Evolutionary conservation across 2,329 filamentous ascomycete species (phyloP).

Genomic region (Exophiala xenobiotica): DNA sequence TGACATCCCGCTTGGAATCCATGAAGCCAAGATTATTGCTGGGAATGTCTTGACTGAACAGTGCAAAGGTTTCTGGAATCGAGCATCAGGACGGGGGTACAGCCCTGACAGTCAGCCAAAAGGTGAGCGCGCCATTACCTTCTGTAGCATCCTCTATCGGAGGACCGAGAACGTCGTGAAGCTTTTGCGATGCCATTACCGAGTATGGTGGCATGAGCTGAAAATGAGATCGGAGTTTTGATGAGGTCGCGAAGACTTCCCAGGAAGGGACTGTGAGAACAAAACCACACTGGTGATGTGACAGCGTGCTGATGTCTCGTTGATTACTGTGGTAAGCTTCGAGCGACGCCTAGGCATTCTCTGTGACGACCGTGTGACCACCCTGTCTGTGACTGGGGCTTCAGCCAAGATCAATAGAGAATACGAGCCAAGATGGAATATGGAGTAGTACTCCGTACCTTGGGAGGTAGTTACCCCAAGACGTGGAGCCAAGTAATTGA

Average conservation of each 20-base stretch:
- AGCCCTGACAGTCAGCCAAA: neutral
- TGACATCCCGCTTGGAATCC: slow-evolving; percentile 63
- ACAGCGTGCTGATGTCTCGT: no score
- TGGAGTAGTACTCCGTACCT: no score
- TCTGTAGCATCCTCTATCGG: slow-evolving; percentile 50
- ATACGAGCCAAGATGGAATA: no score
- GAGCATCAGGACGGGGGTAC: slow-evolving; percentile 9
- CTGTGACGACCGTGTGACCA: no score
- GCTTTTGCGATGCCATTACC: slow-evolving; percentile 8
- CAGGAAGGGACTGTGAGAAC: no score
- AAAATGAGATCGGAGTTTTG: neutral
- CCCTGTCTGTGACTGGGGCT: no score
- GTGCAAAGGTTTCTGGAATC: slow-evolving; percentile 73
- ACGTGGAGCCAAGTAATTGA: no score
- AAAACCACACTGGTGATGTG: no score
- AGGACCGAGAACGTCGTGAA: slow-evolving; percentile 25
- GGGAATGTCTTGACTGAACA: slow-evolving; percentile 75
- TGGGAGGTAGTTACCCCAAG: no score
- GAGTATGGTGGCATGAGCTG: neutral
- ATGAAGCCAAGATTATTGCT: slow-evolving; percentile 82
- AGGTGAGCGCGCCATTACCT: slow-evolving; percentile 46
- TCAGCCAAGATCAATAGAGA: no score
- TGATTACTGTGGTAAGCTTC: no score
- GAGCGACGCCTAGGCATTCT: no score
- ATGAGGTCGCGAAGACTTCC: neutral